phyloP scores from a whole-genome alignment of 1,139 yeast species.

The Candida dubliniensis region DNA sequence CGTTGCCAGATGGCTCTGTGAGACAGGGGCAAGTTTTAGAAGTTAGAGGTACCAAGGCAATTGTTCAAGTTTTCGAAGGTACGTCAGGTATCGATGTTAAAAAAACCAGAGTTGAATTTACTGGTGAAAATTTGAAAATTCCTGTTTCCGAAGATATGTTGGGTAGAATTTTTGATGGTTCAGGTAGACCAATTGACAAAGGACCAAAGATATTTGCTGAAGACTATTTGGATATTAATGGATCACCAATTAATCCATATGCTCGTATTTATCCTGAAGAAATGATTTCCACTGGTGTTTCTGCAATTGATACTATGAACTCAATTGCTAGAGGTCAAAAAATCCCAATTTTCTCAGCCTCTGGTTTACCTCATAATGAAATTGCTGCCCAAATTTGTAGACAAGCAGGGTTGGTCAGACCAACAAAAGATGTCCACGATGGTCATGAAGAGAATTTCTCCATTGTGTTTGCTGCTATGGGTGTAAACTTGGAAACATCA shows the following conservation, averaged over 20 bases:
- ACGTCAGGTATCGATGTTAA: constrained; percentile 97
- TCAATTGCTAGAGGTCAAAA: constrained; percentile 99
- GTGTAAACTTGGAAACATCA: constrained; percentile 50
- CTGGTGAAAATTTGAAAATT: constrained; percentile 89
- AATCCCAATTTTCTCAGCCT: constrained; percentile 97
- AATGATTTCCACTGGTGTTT: constrained; percentile 98
- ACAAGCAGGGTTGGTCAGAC: constrained; percentile 98
- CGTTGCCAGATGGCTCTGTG: constrained; percentile 89
- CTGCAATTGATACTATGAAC: constrained; percentile 98
- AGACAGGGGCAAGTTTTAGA: constrained; percentile 98
- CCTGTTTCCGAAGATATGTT: constrained; percentile 96
- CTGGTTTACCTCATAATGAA: constrained; percentile 99
- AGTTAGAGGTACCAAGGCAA: constrained; percentile 94
- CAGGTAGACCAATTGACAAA: constrained; percentile 97
- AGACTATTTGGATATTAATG: constrained; percentile 96
- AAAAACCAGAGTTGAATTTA: constrained; percentile 94
- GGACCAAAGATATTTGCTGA: constrained; percentile 99
- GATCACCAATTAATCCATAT: constrained; percentile 96
- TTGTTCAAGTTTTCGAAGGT: constrained; percentile 98
- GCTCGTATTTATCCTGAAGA: constrained; percentile 99
- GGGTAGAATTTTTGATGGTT: constrained; percentile 98
- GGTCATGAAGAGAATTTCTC: constrained; percentile 99
- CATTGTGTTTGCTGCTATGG: constrained; percentile 93
- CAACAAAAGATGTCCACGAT: constrained; percentile 98
- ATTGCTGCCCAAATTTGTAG: constrained; percentile 99